These are phyloP conservation scores for Dissoconium aciculare DNA, from an alignment of 2,329 filamentous ascomycete species.

Conservation along the genomic window DNA sequence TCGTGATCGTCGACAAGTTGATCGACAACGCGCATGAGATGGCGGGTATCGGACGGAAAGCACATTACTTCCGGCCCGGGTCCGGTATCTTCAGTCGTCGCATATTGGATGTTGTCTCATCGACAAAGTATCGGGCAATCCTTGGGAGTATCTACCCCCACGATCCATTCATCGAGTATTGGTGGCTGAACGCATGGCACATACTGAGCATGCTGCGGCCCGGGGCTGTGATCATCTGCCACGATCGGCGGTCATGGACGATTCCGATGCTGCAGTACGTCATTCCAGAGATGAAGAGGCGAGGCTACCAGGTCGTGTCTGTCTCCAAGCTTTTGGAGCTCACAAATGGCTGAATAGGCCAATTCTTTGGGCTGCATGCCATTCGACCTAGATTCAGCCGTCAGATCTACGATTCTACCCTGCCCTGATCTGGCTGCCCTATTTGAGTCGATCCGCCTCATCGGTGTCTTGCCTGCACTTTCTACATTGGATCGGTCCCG, in stretches of 20 bases:
- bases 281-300: constrained; percentile 52
- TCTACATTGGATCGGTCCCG: too few species aligned
- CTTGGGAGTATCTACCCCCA: constrained; percentile 78
- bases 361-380: too few species aligned
- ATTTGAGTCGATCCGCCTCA: too few species aligned
- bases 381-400: too few species aligned
- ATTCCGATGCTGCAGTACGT: constrained; percentile 60
- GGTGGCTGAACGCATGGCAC: constrained; percentile 58
- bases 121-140: constrained; percentile 56
- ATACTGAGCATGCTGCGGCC: constrained; percentile 64
- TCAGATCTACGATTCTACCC: too few species aligned
- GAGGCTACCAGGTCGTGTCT: constrained; percentile 58
- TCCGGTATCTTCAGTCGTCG: constrained; percentile 64
- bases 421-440: too few species aligned
- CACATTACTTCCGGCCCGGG: constrained; percentile 66
- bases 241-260: constrained; percentile 75
- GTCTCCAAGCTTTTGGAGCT: constrained; percentile 48
- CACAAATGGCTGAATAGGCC: constrained; percentile 9
- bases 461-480: too few species aligned
- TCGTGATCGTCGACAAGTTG: constrained; percentile 46
- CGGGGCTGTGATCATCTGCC: constrained; percentile 70
- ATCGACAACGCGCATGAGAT: constrained; percentile 43
- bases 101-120: constrained; percentile 48
- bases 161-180: constrained; percentile 66
- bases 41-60: constrained; percentile 29